Base-by-base conservation (phyloP, 345 rosid species). In the Boechera stricta region DNA sequence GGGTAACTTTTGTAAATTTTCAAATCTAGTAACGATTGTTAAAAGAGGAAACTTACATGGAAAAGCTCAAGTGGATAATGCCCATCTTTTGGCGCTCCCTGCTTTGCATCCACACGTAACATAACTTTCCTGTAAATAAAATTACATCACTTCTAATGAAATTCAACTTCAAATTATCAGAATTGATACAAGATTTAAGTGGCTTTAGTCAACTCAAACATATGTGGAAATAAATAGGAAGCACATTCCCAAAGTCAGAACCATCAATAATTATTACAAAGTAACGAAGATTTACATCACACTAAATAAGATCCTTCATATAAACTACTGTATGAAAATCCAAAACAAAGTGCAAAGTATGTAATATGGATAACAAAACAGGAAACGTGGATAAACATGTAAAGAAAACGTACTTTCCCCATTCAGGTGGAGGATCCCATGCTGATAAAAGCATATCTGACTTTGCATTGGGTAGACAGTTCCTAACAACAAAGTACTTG, bases 361-460 rank as follows among this genome's bases (percentile, higher is more conserved):
- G 47, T 53, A 11, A 44, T 32, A 67, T 52, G 41, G n/a, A 15
- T 26, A 65, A 49, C 12, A 47, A 36, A 44, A 49, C 10, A 38
- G 15, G 41, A 0, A 38, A 5, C 0, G 8, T n/a, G 41, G 15
- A 72, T 60, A 73, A 51, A 44, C 35, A 54, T 60, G 38, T 26
- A 10, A 47, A 9, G 41, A 38, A 47, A 41, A 58, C 80, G 2
- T 92, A 95, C 99, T 91, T 95, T 84, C 96, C 99, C 99, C 98
- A 92, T 81, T 92, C 99, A 60, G 89, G 81, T 11, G 98, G 98
- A 83, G 99, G 89, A 86, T 95, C 91, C 99, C 98, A 95, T 13
- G 99, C 90, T 26, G 99, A 89, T 78, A 95, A 78, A 77, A 95
- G 92, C 91, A 82, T 95, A 81, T 86, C 96, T 64, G 96, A 89